Evolutionary conservation across 2,329 filamentous ascomycete genomes (phyloP).

Genomic region (Gnomoniopsis sp.): DNA sequence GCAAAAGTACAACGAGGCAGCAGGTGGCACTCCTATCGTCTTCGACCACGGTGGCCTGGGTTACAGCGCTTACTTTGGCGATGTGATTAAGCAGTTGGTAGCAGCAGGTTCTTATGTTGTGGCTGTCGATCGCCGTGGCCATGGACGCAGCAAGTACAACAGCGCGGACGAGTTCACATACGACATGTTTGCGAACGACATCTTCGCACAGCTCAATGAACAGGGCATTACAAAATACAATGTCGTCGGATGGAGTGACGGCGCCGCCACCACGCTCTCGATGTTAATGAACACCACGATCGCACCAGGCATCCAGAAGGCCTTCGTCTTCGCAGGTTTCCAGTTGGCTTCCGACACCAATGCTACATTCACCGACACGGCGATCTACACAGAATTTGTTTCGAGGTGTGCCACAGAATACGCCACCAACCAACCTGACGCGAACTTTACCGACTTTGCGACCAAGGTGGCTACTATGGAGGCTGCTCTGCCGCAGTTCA

Average conservation of each 20-base stretch:
- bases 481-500: conserved; percentile 31
- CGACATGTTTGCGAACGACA: conserved; percentile 34
- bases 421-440: conserved; percentile 29
- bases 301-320: conserved; percentile 32
- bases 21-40: conserved; percentile 32
- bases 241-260: conserved; percentile 40
- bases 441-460: conserved; percentile 34
- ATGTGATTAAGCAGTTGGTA: conserved; percentile 33
- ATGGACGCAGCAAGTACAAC: conserved; percentile 37
- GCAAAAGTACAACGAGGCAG: conserved; percentile 36
- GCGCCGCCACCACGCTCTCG: conserved; percentile 34
- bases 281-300: conserved; percentile 31
- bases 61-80: conserved; percentile 38
- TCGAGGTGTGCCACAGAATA: conserved; percentile 34
- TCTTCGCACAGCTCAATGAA: conserved; percentile 28
- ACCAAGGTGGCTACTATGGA: conserved; percentile 35
- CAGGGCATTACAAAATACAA: conserved; percentile 29
- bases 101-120: conserved; percentile 34
- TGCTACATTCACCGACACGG: conserved; percentile 28
- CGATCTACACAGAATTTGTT: conserved; percentile 33
- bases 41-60: conserved; percentile 39
- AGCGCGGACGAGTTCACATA: conserved; percentile 35
- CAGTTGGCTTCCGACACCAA: conserved; percentile 32
- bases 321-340: conserved; percentile 36
- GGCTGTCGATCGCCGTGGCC: conserved; percentile 37